Conservation (phyloP, 2,329 filamentous ascomycete genomes). For the Calonectria hongkongensis region DNA sequence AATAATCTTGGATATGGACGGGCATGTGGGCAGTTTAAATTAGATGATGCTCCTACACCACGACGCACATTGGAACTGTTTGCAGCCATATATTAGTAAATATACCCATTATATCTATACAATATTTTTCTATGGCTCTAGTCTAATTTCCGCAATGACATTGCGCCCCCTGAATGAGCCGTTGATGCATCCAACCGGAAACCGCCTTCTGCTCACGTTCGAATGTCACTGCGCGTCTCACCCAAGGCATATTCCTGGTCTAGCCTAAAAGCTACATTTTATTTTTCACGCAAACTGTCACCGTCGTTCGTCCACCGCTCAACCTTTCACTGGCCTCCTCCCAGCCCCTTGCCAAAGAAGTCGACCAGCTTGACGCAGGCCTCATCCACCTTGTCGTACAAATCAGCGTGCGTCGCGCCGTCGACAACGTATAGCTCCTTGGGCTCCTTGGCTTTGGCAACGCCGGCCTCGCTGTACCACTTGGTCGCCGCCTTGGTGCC, state of each 20-base stretch:
- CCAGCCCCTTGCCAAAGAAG: constrained; percentile 40
- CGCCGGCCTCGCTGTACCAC: constrained; percentile 37
- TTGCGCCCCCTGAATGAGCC: not conserved
- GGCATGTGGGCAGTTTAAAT: not conserved
- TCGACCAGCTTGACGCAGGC: constrained; percentile 36
- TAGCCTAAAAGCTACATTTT: not conserved
- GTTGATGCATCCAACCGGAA: not conserved
- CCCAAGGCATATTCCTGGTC: not conserved
- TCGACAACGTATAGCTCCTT: constrained; percentile 46
- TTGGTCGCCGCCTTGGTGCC: constrained; percentile 25
- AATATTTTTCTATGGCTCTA: not conserved
- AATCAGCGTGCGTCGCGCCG: constrained; percentile 41
- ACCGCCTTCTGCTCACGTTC: not conserved
- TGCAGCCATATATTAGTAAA: not conserved
- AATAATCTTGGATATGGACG: not conserved
- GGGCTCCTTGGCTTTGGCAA: constrained; percentile 41
- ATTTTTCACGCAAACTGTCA: not conserved
- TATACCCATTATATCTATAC: constrained; percentile 1
- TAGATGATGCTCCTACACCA: not conserved
- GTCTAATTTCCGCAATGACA: not conserved
- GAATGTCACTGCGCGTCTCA: too few species aligned
- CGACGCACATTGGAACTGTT: not conserved
- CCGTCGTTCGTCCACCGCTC: not conserved
- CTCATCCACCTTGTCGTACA: constrained; percentile 45
- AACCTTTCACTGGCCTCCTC: not conserved